Evolutionary conservation across 1,139 yeast genomes (phyloP).

Genomic region (Yamadazyma atmosphaerica): DNA sequence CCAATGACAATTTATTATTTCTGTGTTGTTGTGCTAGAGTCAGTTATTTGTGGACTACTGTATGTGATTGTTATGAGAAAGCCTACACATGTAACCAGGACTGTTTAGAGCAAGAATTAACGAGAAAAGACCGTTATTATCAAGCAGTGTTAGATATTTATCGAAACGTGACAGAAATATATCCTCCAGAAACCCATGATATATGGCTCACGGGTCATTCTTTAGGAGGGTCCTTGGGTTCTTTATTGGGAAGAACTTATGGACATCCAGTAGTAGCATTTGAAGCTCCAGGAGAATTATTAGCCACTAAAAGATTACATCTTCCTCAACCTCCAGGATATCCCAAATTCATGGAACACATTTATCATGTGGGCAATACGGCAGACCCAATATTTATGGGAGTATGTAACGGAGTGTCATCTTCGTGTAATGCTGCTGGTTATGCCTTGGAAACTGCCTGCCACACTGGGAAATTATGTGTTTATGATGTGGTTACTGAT

Average conservation of each 20-base stretch:
- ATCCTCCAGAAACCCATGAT: constrained; percentile 61
- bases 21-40: constrained; percentile 97
- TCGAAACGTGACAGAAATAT: constrained; percentile 63
- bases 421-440: constrained; percentile 88
- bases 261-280: constrained; percentile 89
- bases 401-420: constrained; percentile 91
- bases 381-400: constrained; percentile 99
- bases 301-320: constrained; percentile 82
- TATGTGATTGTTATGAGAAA: constrained; percentile 87
- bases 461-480: constrained; percentile 86
- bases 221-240: constrained; percentile 85
- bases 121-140: constrained; percentile 77
- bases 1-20: constrained; percentile 83
- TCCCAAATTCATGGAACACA: constrained; percentile 73
- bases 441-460: constrained; percentile 98
- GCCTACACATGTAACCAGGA: constrained; percentile 88
- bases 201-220: constrained; percentile 97
- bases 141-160: constrained; percentile 79
- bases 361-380: constrained; percentile 96
- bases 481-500: constrained; percentile 87
- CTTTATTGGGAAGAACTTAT: constrained; percentile 81
- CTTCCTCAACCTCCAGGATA: constrained; percentile 92
- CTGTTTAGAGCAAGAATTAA: constrained; percentile 78
- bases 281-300: constrained; percentile 91
- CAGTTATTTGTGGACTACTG: constrained; percentile 90